Conservation (phyloP, 176 grass and related monocot genomes). For the Zoysia japonica region DNA sequence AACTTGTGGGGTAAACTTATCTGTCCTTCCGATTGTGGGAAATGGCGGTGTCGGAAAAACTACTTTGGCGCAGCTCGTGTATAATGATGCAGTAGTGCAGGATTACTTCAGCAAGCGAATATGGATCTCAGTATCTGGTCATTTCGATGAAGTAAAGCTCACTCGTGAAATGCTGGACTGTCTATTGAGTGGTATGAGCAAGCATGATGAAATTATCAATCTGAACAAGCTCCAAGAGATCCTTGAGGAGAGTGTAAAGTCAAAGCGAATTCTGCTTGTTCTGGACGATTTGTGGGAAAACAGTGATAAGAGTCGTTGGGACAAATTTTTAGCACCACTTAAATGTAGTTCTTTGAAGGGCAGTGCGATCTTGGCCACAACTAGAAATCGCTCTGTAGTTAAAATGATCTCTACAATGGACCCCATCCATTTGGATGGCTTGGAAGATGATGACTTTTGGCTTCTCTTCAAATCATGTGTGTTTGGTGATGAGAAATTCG, state of each 20-base stretch:
- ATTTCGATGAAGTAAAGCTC: slow-evolving; percentile 8
- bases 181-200: background rate
- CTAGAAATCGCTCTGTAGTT: background rate
- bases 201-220: background rate
- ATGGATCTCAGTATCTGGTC: slow-evolving; percentile 4
- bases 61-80: slow-evolving; percentile 2
- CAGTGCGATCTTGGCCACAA: slow-evolving; percentile 10
- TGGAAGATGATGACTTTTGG: slow-evolving; percentile 16
- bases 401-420: background rate
- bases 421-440: slow-evolving; percentile 1
- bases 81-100: slow-evolving; percentile 10
- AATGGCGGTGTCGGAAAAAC: slow-evolving; percentile 7
- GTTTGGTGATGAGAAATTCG: slow-evolving; percentile 3
- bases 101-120: slow-evolving; percentile 1
- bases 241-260: background rate
- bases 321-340: background rate
- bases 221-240: background rate
- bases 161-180: background rate
- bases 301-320: background rate
- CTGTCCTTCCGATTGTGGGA: slow-evolving; percentile 10
- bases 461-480: slow-evolving; percentile 12
- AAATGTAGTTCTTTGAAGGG: slow-evolving; percentile 5
- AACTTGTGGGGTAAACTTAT: background rate
- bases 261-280: slow-evolving; percentile 7
- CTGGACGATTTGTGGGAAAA: slow-evolving; percentile 20